A percentile compares a stretch with the other conserved stretches of the same genome.
phyloP scores from a whole-genome alignment of 352 stramenopile genomes.

The Phytopythium chamaehyphon region DNA sequence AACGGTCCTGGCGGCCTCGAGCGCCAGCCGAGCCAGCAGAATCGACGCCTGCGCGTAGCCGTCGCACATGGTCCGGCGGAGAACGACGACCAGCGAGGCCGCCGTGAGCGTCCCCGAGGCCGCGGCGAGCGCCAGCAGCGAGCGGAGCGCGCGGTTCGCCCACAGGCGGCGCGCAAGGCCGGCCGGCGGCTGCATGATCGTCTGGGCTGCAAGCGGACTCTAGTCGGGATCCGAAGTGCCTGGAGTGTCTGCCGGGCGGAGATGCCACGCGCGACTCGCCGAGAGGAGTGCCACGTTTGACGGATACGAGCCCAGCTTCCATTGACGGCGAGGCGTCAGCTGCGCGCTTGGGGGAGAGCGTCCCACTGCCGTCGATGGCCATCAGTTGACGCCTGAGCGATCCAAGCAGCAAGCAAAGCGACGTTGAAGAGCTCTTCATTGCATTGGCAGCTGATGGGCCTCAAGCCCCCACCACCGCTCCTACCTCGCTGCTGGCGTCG shows the following conservation, averaged over 20 bases:
- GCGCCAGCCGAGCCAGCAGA: constrained; percentile 6
- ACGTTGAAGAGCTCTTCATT: no score
- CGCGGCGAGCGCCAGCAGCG: neutral
- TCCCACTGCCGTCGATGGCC: constrained; percentile 4
- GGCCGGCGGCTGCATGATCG: neutral
- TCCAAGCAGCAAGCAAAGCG: neutral
- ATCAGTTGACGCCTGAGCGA: constrained; percentile 1
- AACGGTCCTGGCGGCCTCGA: constrained; percentile 7
- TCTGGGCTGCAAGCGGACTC: neutral
- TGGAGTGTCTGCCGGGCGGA: constrained; percentile 9
- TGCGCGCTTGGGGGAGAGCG: no score
- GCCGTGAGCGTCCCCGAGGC: constrained; percentile 1
- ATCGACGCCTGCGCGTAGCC: constrained; percentile 6
- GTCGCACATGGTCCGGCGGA: constrained; percentile 11
- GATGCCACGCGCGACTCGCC: neutral
- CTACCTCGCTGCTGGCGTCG: neutral
- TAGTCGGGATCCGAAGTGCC: neutral
- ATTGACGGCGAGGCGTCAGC: no score
- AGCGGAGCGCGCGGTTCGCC: neutral
- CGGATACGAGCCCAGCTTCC: neutral
- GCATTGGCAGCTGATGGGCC: no score
- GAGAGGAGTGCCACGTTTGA: constrained; percentile 11
- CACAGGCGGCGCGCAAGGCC: neutral
- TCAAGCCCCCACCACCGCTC: no score
- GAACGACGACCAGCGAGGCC: constrained; percentile 3